Percentiles rank a stretch among this genome's conserved stretches.
Conservation (phyloP, 768 basidiomycete genomes). For the Dioszegia crocea region DNA sequence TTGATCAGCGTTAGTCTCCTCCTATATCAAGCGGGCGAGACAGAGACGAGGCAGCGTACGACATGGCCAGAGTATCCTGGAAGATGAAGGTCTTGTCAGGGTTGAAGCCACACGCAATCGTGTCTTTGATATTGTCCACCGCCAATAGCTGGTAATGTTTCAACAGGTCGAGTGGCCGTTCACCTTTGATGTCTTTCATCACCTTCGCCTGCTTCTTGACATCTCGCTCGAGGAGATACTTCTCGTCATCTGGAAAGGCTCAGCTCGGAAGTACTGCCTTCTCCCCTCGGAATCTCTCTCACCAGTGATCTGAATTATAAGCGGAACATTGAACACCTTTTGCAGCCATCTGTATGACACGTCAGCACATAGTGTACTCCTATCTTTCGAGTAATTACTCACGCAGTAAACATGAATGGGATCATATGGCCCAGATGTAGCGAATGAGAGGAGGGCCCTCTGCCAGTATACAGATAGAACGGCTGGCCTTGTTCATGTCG, state of each 20-base stretch:
- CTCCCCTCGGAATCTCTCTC: constrained; percentile 21
- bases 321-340: constrained; percentile 90
- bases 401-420: constrained; percentile 97
- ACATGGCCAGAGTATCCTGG: constrained; percentile 82
- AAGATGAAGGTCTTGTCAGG: constrained; percentile 94
- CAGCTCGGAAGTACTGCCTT: too few relatives aligned
- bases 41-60: too few relatives aligned
- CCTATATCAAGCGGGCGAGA: constrained; percentile 23
- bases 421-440: constrained; percentile 98
- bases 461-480: constrained; percentile 95
- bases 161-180: constrained; percentile 57
- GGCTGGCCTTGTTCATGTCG: constrained; percentile 95
- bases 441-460: constrained; percentile 92
- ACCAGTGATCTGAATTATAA: constrained; percentile 95
- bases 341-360: constrained; percentile 74
- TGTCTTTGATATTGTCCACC: constrained; percentile 82
- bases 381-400: constrained; percentile 38
- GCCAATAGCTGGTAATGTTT: constrained; percentile 75
- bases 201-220: constrained; percentile 43
- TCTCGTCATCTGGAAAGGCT: constrained; percentile 85
- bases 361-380: too few relatives aligned
- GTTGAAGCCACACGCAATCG: constrained; percentile 93
- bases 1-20: too few relatives aligned
- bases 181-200: constrained; percentile 38
- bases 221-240: constrained; percentile 93